Percentiles rank a stretch among this genome's conserved stretches.
Evolutionary conservation across 2,329 filamentous ascomycete genomes (phyloP).

Genomic region (Monosporascus sp.): DNA sequence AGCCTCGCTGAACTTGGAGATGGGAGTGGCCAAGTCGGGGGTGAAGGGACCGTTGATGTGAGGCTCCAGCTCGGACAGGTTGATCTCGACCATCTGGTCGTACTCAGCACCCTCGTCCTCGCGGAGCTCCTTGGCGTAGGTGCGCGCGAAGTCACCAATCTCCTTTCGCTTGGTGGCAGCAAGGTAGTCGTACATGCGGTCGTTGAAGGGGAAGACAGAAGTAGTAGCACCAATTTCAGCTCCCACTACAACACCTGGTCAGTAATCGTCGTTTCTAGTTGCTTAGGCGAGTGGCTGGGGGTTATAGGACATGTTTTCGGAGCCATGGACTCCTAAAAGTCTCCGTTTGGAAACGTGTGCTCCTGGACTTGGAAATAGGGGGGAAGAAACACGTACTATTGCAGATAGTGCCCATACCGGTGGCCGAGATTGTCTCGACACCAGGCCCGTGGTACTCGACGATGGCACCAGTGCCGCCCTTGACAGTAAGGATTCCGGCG

Average conservation of each 20-base stretch:
- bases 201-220: slow-evolving; percentile 95
- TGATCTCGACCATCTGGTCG: slow-evolving; percentile 93
- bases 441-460: slow-evolving; percentile 73
- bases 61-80: slow-evolving; percentile 90
- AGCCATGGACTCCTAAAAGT: no score
- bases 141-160: slow-evolving; percentile 84
- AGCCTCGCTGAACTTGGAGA: slow-evolving; percentile 94
- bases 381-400: slow-evolving; percentile 35
- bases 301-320: no score
- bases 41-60: slow-evolving; percentile 99
- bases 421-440: slow-evolving; percentile 67
- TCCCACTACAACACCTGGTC: slow-evolving; percentile 13
- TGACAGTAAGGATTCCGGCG: slow-evolving; percentile 92
- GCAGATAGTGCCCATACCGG: slow-evolving; percentile 80
- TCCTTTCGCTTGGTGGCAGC: slow-evolving; percentile 81
- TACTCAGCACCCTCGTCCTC: slow-evolving; percentile 91
- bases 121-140: slow-evolving; percentile 78
- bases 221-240: slow-evolving; percentile 81
- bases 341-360: no score
- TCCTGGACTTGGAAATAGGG: slow-evolving; percentile 11
- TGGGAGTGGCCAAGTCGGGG: slow-evolving; percentile 92
- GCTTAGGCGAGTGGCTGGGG: no score
- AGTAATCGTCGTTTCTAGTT: no score
- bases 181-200: slow-evolving; percentile 96
- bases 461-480: slow-evolving; percentile 93